phyloP scores from a whole-genome alignment of 2,329 filamentous ascomycete genomes.

The Exophiala alcalophila region DNA sequence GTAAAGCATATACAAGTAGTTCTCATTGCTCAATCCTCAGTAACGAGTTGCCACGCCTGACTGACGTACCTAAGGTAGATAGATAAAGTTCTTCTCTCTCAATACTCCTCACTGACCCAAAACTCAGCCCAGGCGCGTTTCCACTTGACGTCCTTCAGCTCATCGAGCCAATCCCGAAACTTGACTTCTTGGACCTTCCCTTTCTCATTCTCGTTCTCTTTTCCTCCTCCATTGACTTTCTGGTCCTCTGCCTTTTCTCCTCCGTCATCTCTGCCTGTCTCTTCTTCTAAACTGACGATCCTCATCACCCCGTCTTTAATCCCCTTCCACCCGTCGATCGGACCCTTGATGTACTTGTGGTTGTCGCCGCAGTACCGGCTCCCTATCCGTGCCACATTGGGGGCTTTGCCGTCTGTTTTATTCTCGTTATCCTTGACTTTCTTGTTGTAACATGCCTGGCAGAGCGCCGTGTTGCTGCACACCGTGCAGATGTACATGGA shows the following conservation, averaged over 20 bases:
- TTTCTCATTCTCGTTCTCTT: no score
- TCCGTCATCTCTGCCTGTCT: no score
- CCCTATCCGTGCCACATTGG: neutral
- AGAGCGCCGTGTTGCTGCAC: slow-evolving; percentile 2
- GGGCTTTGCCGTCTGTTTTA: neutral
- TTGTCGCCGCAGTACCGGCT: slow-evolving; percentile 4
- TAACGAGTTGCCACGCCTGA: no score
- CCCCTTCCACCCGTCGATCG: slow-evolving; percentile 3
- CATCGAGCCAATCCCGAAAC: slow-evolving; percentile 11
- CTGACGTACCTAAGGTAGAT: no score
- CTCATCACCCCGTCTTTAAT: slow-evolving; percentile 8
- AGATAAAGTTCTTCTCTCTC: no score
- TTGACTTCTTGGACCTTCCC: no score
- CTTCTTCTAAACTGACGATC: neutral
- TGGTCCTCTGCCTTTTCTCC: no score
- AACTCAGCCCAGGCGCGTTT: slow-evolving; percentile 7
- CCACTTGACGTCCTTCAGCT: slow-evolving; percentile 9
- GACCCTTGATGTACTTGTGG: slow-evolving; percentile 4
- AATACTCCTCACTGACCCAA: slow-evolving; percentile 6
- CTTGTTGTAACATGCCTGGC: slow-evolving; percentile 4
- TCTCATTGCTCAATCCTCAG: no score
- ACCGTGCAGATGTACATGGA: slow-evolving; percentile 5
- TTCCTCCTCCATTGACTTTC: no score
- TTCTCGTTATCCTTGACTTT: neutral
- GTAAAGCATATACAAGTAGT: no score